Percentiles rank a stretch among this genome's conserved stretches.
phyloP scores from a whole-genome alignment of 2,329 filamentous ascomycete species.

The Chaetomium olivaceum region DNA sequence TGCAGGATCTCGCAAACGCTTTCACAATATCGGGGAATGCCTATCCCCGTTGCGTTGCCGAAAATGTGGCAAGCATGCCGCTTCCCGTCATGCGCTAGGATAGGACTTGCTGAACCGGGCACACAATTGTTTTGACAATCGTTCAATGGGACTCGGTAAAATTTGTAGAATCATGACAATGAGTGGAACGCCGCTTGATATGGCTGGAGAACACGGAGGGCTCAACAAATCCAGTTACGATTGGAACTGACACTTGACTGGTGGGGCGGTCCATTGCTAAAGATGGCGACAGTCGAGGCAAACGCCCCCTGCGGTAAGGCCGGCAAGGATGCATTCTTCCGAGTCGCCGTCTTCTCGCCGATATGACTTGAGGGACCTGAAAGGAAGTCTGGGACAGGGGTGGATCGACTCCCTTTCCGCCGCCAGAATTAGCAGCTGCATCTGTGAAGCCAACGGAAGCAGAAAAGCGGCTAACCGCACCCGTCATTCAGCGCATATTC shows the following conservation, averaged over 20 bases:
- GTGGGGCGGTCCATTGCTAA: background rate
- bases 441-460: background rate
- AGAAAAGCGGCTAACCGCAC: background rate
- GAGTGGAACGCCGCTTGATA: background rate
- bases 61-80: background rate
- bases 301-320: background rate
- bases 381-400: background rate
- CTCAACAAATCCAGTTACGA: background rate
- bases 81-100: background rate
- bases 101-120: background rate
- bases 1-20: background rate
- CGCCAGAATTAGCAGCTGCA: background rate
- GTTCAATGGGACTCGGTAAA: background rate
- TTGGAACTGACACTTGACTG: background rate
- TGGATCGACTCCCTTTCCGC: background rate
- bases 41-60: background rate
- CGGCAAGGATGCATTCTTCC: background rate
- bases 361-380: background rate
- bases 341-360: background rate
- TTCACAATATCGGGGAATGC: background rate
- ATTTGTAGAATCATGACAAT: background rate
- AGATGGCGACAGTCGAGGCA: background rate
- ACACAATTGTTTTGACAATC: background rate
- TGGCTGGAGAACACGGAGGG: background rate
- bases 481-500: background rate